Conservation (phyloP, 2,329 filamentous ascomycete genomes). For the Trichophyton schoenleinii region DNA sequence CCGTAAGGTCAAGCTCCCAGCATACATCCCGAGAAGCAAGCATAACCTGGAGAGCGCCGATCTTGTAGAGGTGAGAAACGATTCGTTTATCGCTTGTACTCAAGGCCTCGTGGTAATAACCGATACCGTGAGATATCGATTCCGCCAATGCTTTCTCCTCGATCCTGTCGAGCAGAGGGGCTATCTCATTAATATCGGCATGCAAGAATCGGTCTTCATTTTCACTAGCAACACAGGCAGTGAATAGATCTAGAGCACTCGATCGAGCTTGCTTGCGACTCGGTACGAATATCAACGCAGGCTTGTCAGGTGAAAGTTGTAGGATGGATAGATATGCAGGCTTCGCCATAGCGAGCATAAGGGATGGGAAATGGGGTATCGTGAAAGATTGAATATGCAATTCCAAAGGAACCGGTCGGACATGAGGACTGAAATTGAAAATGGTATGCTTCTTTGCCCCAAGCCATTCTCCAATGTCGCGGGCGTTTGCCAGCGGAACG, state of each 20-base stretch:
- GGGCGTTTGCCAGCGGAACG: slow-evolving; percentile 82
- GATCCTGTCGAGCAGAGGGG: slow-evolving; percentile 66
- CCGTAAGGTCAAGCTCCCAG: slow-evolving; percentile 82
- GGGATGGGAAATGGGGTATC: slow-evolving; percentile 90
- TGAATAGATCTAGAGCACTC: slow-evolving; percentile 74
- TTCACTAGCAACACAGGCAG: slow-evolving; percentile 77
- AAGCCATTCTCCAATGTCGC: slow-evolving; percentile 94
- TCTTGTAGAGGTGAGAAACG: slow-evolving; percentile 79
- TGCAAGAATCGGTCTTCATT: slow-evolving; percentile 91
- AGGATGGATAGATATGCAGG: slow-evolving; percentile 81
- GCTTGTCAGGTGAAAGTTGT: slow-evolving; percentile 78
- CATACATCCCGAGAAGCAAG: slow-evolving; percentile 77
- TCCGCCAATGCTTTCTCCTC: slow-evolving; percentile 80
- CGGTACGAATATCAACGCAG: slow-evolving; percentile 82
- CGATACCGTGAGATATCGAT: slow-evolving; percentile 83
- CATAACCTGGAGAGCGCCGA: slow-evolving; percentile 80
- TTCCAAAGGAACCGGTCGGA: slow-evolving; percentile 78
- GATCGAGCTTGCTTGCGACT: slow-evolving; percentile 83
- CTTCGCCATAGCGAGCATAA: slow-evolving; percentile 98
- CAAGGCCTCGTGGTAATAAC: slow-evolving; percentile 92
- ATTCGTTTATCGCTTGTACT: slow-evolving; percentile 83
- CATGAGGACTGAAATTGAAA: slow-evolving; percentile 93
- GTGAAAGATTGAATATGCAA: slow-evolving; percentile 91
- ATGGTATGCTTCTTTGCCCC: slow-evolving; percentile 96
- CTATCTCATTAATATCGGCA: slow-evolving; percentile 67